A percentile compares a stretch with the other conserved stretches of the same genome.
phyloP scores from a whole-genome alignment of 1,284 basidiomycete species.

The Chondrostereum purpureum region DNA sequence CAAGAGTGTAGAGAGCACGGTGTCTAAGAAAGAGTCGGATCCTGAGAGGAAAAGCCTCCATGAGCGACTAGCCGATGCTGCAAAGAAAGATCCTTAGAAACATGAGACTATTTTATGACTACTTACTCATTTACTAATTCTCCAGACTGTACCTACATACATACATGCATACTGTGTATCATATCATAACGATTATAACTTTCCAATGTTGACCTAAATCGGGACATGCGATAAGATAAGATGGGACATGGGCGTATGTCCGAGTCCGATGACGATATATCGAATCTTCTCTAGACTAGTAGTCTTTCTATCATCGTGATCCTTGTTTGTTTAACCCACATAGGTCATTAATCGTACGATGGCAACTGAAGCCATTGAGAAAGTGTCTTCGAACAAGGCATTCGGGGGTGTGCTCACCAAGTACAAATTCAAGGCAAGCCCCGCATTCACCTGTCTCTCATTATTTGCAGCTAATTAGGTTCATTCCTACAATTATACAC shows the following conservation, averaged over 20 bases:
- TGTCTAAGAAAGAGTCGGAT: no score
- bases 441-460: no score
- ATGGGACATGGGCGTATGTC: no score
- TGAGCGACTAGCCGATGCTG: neutral
- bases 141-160: neutral
- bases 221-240: neutral
- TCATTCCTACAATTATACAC: no score
- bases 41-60: neutral
- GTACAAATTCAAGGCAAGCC: constrained; percentile 78
- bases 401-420: constrained; percentile 79
- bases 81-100: neutral
- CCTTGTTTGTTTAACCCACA: neutral
- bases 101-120: neutral
- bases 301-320: neutral
- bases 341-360: constrained; percentile 6
- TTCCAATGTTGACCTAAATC: neutral
- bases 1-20: no score
- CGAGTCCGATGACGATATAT: no score
- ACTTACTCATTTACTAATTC: neutral
- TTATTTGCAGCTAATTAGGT: no score
- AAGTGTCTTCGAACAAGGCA: constrained; percentile 71
- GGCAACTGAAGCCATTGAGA: constrained; percentile 37
- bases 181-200: no score
- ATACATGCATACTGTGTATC: no score
- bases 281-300: no score